These are phyloP conservation scores for Hypoxylon sp. DNA, from an alignment of 2,329 filamentous ascomycete species.

Conservation along the genomic window DNA sequence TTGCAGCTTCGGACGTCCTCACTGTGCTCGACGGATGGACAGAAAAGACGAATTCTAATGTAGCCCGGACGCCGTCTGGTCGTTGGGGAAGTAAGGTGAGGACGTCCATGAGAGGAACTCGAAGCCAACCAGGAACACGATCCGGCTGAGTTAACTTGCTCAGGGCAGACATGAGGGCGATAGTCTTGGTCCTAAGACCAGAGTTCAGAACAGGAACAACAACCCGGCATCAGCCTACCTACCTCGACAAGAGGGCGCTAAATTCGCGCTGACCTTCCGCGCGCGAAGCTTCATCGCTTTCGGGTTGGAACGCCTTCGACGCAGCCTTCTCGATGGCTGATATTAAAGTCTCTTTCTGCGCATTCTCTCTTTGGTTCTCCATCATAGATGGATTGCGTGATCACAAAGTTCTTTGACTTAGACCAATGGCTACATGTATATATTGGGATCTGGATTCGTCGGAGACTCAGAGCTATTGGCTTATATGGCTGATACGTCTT, in stretches of 20 bases:
- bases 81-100: slow-evolving; percentile 74
- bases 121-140: slow-evolving; percentile 72
- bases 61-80: slow-evolving; percentile 74
- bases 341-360: slow-evolving; percentile 53
- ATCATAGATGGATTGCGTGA: slow-evolving; percentile 19
- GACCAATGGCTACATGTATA: background rate
- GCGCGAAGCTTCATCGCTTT: slow-evolving; percentile 53
- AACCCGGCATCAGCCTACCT: slow-evolving; percentile 46
- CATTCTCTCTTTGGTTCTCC: slow-evolving; percentile 36
- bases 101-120: slow-evolving; percentile 67
- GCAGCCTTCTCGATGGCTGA: slow-evolving; percentile 58
- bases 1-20: slow-evolving; percentile 58
- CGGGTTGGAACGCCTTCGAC: slow-evolving; percentile 66
- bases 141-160: slow-evolving; percentile 75
- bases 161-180: slow-evolving; percentile 70
- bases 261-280: slow-evolving; percentile 59
- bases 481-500: background rate
- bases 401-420: background rate
- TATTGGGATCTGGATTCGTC: background rate
- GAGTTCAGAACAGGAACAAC: slow-evolving; percentile 47
- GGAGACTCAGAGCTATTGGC: background rate
- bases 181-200: slow-evolving; percentile 62
- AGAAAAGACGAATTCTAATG: slow-evolving; percentile 79
- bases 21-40: slow-evolving; percentile 71
- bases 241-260: slow-evolving; percentile 66